Base-by-base conservation (phyloP, 805 yeast species). In the Isabelozyma pseudorhagii region DNA sequence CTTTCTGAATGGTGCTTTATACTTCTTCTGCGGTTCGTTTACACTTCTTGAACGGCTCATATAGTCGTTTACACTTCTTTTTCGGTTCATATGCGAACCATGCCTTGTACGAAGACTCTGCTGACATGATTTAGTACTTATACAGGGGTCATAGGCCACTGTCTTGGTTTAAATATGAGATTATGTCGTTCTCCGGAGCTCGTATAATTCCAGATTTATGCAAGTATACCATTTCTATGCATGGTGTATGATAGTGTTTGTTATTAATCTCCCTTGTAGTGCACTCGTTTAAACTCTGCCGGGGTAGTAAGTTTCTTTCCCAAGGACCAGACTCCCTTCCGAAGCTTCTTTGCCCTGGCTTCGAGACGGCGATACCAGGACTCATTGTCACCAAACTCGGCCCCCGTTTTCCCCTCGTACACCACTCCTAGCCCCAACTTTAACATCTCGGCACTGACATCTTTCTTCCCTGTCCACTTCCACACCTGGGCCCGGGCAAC, bases 381-480 rank as follows among this genome's bases (percentile, higher is more conserved):
- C 62, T 89, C 94, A 50, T 77, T 78, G 0, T 89, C 91, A 55
- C 93, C 97, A 66, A 91, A 93, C 63, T 92, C 96, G 0, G 92
- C 94, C 0, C 89, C 86, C 4, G 71, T 60, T 50, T 84, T 87
- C 1, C 90, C 87, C 62, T 93, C 98, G 60, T 94, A 94, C 0
- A 92, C 92, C 0, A 91, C 81, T 0, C 89, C 97, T 62, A 91
- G 72, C 0, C 99, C 99, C 39, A 79, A 70, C 42, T 81, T 78
- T 14, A 94, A 68, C 97, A 94, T 90, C 64, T 93, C 94, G 6
- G 84, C 82, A 60, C 97, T 87, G 13, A 94, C 85, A 62, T 94
- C 96, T 52, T 79, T 80, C 56, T 78, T 78, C 0, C 96, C 94
- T 1, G 66, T 67, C 67, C 71, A 66, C 51, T 69, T 71, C 78